Conservation (phyloP, 352 stramenopile genomes). For the Globisporangium okanoganense region DNA sequence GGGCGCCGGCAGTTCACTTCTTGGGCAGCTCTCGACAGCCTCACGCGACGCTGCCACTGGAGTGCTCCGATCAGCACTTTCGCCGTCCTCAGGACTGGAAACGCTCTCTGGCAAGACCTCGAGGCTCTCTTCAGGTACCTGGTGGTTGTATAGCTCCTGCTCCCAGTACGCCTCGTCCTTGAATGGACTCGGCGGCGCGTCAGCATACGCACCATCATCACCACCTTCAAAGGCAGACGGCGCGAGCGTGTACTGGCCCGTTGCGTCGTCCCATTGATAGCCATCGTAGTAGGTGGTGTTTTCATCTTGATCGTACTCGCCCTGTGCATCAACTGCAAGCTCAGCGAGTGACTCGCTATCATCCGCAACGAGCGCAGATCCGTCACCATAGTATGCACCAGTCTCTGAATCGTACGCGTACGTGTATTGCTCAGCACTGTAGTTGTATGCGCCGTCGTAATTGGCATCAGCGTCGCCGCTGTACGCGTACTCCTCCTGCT, state of each 20-base stretch:
- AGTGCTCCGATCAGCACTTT: background rate
- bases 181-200: conserved; percentile 25
- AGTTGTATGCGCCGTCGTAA: background rate
- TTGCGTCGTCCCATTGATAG: conserved; percentile 9
- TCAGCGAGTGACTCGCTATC: background rate
- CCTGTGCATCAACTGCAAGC: background rate
- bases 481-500: background rate
- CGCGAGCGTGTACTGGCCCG: conserved; percentile 16
- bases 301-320: background rate
- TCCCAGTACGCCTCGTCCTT: conserved; percentile 50
- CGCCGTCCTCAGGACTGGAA: background rate
- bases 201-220: conserved; percentile 8
- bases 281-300: background rate
- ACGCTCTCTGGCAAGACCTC: background rate
- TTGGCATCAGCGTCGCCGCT: background rate
- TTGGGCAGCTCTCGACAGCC: background rate
- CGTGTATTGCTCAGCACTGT: background rate
- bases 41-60: background rate
- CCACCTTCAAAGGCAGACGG: conserved; percentile 15
- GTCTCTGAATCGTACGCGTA: background rate
- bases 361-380: background rate
- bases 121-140: background rate
- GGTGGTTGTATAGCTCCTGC: conserved; percentile 30
- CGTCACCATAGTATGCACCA: background rate
- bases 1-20: background rate